phyloP scores from a whole-genome alignment of 208 protist genomes.

The Leishmania tarentolae region DNA sequence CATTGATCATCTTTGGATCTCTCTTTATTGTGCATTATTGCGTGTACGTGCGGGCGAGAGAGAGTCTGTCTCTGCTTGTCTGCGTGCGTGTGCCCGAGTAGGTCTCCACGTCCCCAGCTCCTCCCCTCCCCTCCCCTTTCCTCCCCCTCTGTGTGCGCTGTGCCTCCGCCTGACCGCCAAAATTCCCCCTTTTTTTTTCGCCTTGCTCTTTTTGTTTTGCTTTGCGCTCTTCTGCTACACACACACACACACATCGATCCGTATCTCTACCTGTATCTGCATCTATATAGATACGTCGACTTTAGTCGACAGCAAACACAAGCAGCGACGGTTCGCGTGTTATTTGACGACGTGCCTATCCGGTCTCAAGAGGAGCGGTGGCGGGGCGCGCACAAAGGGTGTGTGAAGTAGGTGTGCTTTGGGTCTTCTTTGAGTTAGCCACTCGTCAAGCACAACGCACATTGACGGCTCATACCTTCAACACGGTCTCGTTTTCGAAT shows the following conservation, averaged over 20 bases:
- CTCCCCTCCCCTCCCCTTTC: not conserved
- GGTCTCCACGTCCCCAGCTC: not conserved
- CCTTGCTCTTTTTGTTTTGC: not conserved
- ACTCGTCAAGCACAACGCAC: not conserved
- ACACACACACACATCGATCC: not conserved
- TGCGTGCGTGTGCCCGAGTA: not conserved
- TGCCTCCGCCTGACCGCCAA: not conserved
- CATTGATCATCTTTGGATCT: not conserved
- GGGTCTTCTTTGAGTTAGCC: not conserved
- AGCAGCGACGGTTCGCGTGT: too few species aligned
- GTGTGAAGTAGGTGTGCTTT: not conserved
- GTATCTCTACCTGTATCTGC: not conserved
- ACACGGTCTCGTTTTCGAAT: not conserved
- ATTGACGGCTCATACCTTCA: not conserved
- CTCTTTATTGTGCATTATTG: not conserved
- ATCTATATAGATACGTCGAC: too few species aligned
- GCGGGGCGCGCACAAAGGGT: not conserved
- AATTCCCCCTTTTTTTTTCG: not conserved
- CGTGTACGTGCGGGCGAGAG: not conserved
- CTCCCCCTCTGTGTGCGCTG: not conserved
- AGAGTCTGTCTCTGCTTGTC: not conserved
- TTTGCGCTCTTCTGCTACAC: too few species aligned
- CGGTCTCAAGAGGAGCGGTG: not conserved
- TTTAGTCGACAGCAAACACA: too few species aligned
- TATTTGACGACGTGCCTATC: not conserved